These are phyloP conservation scores for Colletotrichum nymphaeae DNA, from an alignment of 2,329 filamentous ascomycete genomes.

Conservation along the genomic window DNA sequence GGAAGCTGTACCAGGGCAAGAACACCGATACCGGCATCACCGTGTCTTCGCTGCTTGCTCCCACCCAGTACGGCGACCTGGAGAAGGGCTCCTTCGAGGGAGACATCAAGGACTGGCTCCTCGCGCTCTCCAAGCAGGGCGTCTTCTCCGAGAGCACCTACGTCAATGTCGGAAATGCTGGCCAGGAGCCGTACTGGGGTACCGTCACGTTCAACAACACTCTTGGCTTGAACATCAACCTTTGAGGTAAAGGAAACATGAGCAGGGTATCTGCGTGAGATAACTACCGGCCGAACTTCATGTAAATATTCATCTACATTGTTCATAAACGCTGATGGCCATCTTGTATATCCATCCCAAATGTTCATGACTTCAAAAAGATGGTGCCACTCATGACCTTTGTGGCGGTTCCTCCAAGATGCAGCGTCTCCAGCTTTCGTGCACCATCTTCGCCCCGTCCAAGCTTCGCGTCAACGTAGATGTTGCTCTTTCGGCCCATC, in stretches of 20 bases:
- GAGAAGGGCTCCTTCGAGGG: conserved; percentile 47
- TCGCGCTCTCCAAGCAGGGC: conserved; percentile 49
- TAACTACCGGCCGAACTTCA: too few species aligned
- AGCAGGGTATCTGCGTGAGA: neutral
- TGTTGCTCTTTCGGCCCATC: conserved; percentile 33
- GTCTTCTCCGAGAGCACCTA: conserved; percentile 50
- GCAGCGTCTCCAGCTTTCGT: conserved; percentile 18
- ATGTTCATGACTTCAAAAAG: neutral
- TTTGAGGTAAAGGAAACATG: conserved; percentile 3
- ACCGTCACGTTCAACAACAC: conserved; percentile 39
- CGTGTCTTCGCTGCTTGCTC: conserved; percentile 49
- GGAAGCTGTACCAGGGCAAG: conserved; percentile 54
- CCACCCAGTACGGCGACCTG: conserved; percentile 45
- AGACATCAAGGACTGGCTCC: conserved; percentile 55
- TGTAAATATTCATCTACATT: neutral
- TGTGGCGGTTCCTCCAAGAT: conserved; percentile 27
- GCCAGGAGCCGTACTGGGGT: conserved; percentile 42
- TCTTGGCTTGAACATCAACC: conserved; percentile 38
- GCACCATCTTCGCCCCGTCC: neutral
- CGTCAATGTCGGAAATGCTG: conserved; percentile 56
- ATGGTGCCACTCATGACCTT: conserved; percentile 33
- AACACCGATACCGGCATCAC: conserved; percentile 56
- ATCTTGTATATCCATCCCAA: too few species aligned
- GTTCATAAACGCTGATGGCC: too few species aligned
- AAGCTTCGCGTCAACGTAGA: conserved; percentile 17